A percentile compares a stretch with the other conserved stretches of the same genome.
Conservation (phyloP, 2,329 filamentous ascomycete species). For the Diplodia seriata region DNA sequence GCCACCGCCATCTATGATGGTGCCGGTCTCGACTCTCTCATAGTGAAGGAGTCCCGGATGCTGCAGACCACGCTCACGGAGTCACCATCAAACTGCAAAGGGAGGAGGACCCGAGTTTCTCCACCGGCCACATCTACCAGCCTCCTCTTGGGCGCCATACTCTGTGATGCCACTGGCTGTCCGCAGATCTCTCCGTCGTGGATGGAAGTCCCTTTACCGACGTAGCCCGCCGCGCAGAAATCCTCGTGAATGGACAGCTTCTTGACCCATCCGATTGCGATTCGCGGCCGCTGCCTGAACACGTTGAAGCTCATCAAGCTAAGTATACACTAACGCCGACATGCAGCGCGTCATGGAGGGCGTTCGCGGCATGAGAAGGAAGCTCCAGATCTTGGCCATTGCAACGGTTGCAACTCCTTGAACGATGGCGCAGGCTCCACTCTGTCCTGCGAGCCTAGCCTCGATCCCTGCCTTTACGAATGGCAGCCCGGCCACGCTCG, state of each 20-base stretch:
- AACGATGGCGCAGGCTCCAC: not conserved
- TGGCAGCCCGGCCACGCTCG: not conserved
- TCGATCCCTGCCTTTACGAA: not conserved
- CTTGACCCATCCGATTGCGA: not conserved
- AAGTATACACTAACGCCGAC: too few species aligned
- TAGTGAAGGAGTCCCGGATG: not conserved
- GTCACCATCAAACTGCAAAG: conserved; percentile 5
- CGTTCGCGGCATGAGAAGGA: too few species aligned
- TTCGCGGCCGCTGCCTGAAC: too few species aligned
- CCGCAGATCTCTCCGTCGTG: not conserved
- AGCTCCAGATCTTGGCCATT: too few species aligned
- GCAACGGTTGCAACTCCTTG: not conserved
- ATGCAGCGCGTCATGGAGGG: too few species aligned
- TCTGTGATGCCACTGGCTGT: not conserved
- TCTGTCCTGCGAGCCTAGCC: not conserved
- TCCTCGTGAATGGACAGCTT: not conserved
- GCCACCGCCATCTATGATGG: too few species aligned
- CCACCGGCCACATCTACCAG: conserved; percentile 6
- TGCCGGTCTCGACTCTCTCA: not conserved
- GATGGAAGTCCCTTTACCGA: not conserved
- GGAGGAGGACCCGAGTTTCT: not conserved
- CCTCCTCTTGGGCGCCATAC: too few species aligned
- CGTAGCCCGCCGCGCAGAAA: not conserved
- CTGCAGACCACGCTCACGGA: not conserved
- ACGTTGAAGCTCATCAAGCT: too few species aligned